Conservation (phyloP, 225 moss, liverwort and hornwort species). For the Climacium dendroides region DNA sequence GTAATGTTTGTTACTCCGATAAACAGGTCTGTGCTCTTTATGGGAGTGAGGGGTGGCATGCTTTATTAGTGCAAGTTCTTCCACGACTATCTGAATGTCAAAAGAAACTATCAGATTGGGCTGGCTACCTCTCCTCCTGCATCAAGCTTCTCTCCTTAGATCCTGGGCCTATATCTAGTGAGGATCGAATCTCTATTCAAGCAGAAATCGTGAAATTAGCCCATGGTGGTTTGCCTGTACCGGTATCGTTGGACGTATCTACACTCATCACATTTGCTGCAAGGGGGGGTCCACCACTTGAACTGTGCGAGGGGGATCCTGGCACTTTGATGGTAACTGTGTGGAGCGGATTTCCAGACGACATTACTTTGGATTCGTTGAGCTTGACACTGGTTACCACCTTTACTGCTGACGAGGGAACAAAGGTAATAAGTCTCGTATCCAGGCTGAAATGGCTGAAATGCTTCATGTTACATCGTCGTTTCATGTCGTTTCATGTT, state of each 20-base stretch:
- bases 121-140: slow-evolving; percentile 86
- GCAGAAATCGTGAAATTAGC: slow-evolving; percentile 78
- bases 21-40: slow-evolving; percentile 91
- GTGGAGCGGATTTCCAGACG: slow-evolving; percentile 89
- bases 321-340: slow-evolving; percentile 80
- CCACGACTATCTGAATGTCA: slow-evolving; percentile 94
- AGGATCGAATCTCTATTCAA: slow-evolving; percentile 62
- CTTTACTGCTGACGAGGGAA: slow-evolving; percentile 85
- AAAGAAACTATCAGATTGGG: slow-evolving; percentile 79
- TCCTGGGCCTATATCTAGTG: slow-evolving; percentile 39
- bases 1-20: background rate
- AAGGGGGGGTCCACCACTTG: slow-evolving; percentile 80
- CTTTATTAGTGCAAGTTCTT: slow-evolving; percentile 83
- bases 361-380: slow-evolving; percentile 76
- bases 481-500: background rate
- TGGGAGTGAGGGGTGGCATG: slow-evolving; percentile 90
- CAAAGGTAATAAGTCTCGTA: slow-evolving; percentile 41
- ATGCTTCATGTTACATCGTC: background rate
- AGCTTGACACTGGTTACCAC: slow-evolving; percentile 88
- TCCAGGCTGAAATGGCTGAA: background rate
- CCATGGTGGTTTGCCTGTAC: slow-evolving; percentile 73
- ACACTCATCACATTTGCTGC: slow-evolving; percentile 88
- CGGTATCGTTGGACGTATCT: slow-evolving; percentile 88
- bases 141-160: slow-evolving; percentile 77
- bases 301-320: slow-evolving; percentile 91